These are phyloP conservation scores for Lignosus rhinocerotis DNA, from an alignment of 1,284 basidiomycete genomes.

Conservation along the genomic window DNA sequence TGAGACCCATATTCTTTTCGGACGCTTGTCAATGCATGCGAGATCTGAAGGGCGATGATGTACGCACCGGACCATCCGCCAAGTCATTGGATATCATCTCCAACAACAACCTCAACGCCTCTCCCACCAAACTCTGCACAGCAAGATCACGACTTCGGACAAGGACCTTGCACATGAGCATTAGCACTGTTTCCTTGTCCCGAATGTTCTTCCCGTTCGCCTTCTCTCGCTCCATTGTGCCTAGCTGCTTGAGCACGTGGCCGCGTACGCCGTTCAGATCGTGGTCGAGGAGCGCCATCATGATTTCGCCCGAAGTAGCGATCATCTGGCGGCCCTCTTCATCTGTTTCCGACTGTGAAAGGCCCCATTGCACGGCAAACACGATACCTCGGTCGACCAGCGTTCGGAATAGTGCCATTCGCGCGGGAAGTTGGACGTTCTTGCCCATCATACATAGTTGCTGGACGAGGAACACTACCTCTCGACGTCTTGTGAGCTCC, in stretches of 20 bases:
- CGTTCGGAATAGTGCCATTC: slow-evolving; percentile 86
- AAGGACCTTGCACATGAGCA: slow-evolving; percentile 77
- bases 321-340: slow-evolving; percentile 55
- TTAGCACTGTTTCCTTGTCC: slow-evolving; percentile 73
- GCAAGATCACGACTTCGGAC: slow-evolving; percentile 82
- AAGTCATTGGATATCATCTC: slow-evolving; percentile 57
- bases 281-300: slow-evolving; percentile 88
- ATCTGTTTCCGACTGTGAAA: slow-evolving; percentile 44
- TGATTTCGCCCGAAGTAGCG: slow-evolving; percentile 85
- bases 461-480: slow-evolving; percentile 86
- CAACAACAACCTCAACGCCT: slow-evolving; percentile 84
- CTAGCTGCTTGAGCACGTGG: slow-evolving; percentile 82
- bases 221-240: slow-evolving; percentile 62
- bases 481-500: slow-evolving; percentile 54
- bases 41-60: background rate
- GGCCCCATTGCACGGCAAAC: slow-evolving; percentile 90
- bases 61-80: slow-evolving; percentile 33
- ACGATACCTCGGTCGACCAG: slow-evolving; percentile 89
- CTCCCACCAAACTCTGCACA: slow-evolving; percentile 88
- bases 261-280: slow-evolving; percentile 85
- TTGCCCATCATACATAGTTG: slow-evolving; percentile 96
- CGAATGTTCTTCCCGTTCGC: slow-evolving; percentile 52
- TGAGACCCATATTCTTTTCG: slow-evolving; percentile 32
- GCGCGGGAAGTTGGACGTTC: slow-evolving; percentile 88
- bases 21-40: background rate